These are phyloP conservation scores for Colletotrichum graminicola DNA, from an alignment of 2,329 filamentous ascomycete species.

Conservation along the genomic window DNA sequence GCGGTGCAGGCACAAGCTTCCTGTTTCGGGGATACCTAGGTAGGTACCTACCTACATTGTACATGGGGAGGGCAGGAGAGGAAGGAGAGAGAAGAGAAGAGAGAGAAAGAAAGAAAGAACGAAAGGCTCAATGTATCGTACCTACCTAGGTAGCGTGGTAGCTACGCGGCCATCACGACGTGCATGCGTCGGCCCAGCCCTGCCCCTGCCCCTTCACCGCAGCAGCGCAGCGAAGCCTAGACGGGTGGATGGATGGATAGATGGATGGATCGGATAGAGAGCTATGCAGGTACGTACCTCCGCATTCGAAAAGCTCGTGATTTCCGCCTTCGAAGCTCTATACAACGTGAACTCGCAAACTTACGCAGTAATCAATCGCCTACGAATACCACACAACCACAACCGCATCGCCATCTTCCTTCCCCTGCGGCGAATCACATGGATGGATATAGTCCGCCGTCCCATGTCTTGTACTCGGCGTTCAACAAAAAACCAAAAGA, in stretches of 20 bases:
- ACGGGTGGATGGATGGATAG: not conserved
- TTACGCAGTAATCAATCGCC: not conserved
- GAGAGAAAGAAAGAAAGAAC: not conserved
- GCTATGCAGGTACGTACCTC: conserved; percentile 10
- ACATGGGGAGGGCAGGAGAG: not conserved
- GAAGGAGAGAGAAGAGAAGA: conserved; percentile 8
- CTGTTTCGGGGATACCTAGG: conserved; percentile 23
- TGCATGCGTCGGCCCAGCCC: conserved; percentile 20
- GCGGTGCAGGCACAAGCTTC: conserved; percentile 32
- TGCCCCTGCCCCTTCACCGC: conserved; percentile 10
- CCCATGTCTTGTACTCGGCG: conserved; percentile 26
- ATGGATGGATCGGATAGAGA: not conserved
- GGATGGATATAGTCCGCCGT: conserved; percentile 11
- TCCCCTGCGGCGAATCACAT: conserved; percentile 35
- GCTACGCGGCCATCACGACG: conserved; percentile 33
- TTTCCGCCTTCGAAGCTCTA: not conserved
- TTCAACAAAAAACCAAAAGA: conserved; percentile 36
- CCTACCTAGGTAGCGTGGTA: not conserved
- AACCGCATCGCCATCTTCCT: not conserved
- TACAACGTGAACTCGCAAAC: not conserved
- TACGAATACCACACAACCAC: not conserved
- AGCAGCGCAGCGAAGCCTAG: not conserved
- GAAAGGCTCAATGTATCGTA: conserved; percentile 32
- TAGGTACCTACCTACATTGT: not conserved
- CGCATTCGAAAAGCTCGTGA: conserved; percentile 12